Percentiles rank a stretch among this genome's conserved stretches.
These are phyloP conservation scores for Cyclotella baltica DNA, from an alignment of 108 stramenopile species.

Conservation along the genomic window DNA sequence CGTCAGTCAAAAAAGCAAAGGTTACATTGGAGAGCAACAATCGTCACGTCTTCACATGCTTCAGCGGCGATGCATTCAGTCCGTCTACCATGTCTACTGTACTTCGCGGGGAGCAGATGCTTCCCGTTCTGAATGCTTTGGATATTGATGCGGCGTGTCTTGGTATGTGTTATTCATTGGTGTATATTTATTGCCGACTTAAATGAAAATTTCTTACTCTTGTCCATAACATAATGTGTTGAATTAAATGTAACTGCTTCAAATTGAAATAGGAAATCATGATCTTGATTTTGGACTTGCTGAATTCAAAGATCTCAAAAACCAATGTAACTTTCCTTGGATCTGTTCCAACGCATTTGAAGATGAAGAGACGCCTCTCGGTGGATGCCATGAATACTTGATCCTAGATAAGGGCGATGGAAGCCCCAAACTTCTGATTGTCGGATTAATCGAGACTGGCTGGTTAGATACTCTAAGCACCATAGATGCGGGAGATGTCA, in stretches of 20 bases:
- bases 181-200: neutral
- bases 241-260: neutral
- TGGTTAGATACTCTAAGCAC: constrained; percentile 54
- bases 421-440: constrained; percentile 20
- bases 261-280: constrained; percentile 43
- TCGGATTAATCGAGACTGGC: constrained; percentile 50
- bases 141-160: constrained; percentile 48
- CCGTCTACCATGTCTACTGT: constrained; percentile 52
- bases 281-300: constrained; percentile 59
- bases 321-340: constrained; percentile 54
- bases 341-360: constrained; percentile 44
- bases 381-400: constrained; percentile 35
- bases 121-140: constrained; percentile 48
- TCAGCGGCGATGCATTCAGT: constrained; percentile 53
- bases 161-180: neutral
- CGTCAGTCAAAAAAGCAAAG: constrained; percentile 14
- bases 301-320: constrained; percentile 28
- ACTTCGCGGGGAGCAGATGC: constrained; percentile 52
- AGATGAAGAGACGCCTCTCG: constrained; percentile 15
- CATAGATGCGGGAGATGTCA: constrained; percentile 40
- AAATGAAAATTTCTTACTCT: too few species aligned
- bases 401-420: constrained; percentile 34
- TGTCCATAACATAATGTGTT: neutral
- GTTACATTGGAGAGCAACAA: neutral
- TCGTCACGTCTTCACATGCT: constrained; percentile 32